Base-by-base conservation (phyloP, 2,329 filamentous ascomycete species). In the Gliomastix tumulicola region DNA sequence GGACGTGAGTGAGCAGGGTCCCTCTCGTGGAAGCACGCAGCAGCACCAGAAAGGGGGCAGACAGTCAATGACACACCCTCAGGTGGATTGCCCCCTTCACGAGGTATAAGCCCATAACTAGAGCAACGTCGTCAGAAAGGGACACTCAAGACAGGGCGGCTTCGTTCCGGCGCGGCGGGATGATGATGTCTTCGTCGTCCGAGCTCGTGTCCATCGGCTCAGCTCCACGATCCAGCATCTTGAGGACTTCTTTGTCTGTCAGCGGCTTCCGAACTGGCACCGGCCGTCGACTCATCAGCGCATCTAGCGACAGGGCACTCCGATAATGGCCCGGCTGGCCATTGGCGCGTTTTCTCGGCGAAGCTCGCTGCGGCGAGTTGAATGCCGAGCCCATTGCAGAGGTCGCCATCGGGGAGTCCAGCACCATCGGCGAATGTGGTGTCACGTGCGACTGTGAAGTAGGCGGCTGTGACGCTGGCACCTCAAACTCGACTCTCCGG, bases 181-280 rank as follows among this genome's bases (percentile, higher is more conserved):
- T 56, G 35, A 66, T 56, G 38, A 79, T 79, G 49, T 78, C 74
- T 21, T 68, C 69, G 21, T 78, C 74, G 13, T 75, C 76, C 31
- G 76, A 74, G 15, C 71, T 75, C 38, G 71, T 74, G 39, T 70
- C 69, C n/a, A 59, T 59, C 21, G 56, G 62, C 18, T 67, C 68
- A 3, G 65, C 69, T 3, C 63, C 71, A 23, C 63, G 63, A 39
- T 78, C 74, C 28, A 79, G 56, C 69, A 79, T 76, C 25, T 66
- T 62, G 40, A 79, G 74, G 38, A 79, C 74, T 27, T 79, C 74
- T 30, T 72, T 71, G 25, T 76, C 73, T 3, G 60, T 61, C 27
- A 78, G 45, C 5, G 32, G 37, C 20, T 39, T 34, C 13, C 37
- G 37, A 12, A 23, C n/a, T 11, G 25, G 7, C 7, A 35, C 27